These are phyloP conservation scores for Purpureocillium takamizusanense DNA, from an alignment of 2,329 filamentous ascomycete genomes.

Conservation along the genomic window DNA sequence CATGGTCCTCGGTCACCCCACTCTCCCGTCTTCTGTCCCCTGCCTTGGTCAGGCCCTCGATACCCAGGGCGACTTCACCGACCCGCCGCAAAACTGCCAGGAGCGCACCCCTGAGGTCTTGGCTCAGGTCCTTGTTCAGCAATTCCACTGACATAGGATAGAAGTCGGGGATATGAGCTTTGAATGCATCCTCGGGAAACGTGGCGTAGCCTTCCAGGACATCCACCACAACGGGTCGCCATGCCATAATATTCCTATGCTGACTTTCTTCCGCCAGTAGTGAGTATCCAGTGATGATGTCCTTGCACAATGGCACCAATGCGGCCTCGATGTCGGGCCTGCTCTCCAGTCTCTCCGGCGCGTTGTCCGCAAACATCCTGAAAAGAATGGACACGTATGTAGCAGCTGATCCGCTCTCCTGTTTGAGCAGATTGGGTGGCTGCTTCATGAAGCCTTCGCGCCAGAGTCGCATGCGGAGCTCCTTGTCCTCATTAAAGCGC, in stretches of 20 bases:
- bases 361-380: constrained; percentile 91
- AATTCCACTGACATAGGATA: constrained; percentile 81
- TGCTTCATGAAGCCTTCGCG: constrained; percentile 99
- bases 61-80: constrained; percentile 64
- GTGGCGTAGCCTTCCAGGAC: constrained; percentile 87
- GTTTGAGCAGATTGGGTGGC: constrained; percentile 92
- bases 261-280: constrained; percentile 90
- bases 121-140: constrained; percentile 69
- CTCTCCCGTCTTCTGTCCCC: constrained; percentile 29
- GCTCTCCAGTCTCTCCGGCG: constrained; percentile 70
- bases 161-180: constrained; percentile 70
- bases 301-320: constrained; percentile 86
- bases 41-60: constrained; percentile 35
- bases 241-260: constrained; percentile 92
- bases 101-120: constrained; percentile 70
- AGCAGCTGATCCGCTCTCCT: constrained; percentile 84
- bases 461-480: constrained; percentile 89
- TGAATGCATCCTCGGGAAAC: constrained; percentile 74
- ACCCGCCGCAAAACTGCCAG: constrained; percentile 71
- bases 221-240: constrained; percentile 94
- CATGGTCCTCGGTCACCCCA: constrained; percentile 23
- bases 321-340: constrained; percentile 81
- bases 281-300: constrained; percentile 83
- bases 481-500: constrained; percentile 95
- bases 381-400: constrained; percentile 96